Percentiles rank a stretch among this genome's conserved stretches.
Evolutionary conservation across 768 basidiomycete species (phyloP).

Genomic region (Amanita phalloides): DNA sequence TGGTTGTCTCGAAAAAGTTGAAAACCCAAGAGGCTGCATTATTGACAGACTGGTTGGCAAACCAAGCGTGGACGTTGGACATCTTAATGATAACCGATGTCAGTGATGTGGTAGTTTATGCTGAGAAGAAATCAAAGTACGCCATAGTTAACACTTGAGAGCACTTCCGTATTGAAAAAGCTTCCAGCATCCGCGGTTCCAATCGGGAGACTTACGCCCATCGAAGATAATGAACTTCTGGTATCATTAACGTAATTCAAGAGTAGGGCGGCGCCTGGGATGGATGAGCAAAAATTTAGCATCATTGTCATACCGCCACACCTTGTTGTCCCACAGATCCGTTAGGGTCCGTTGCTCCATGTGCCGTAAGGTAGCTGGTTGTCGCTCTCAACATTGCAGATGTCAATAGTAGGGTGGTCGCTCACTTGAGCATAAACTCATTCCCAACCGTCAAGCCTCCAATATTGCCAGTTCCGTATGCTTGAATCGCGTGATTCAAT

Average conservation of each 20-base stretch:
- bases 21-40: slow-evolving; percentile 78
- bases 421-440: slow-evolving; percentile 77
- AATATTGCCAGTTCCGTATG: slow-evolving; percentile 69
- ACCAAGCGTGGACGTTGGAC: slow-evolving; percentile 94
- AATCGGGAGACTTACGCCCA: slow-evolving; percentile 51
- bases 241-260: slow-evolving; percentile 60
- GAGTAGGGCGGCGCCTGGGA: slow-evolving; percentile 47
- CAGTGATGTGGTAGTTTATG: background rate
- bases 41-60: slow-evolving; percentile 63
- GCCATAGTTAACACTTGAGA: slow-evolving; percentile 56
- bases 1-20: slow-evolving; percentile 61
- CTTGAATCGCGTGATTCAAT: slow-evolving; percentile 58
- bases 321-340: slow-evolving; percentile 39
- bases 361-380: slow-evolving; percentile 44
- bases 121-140: slow-evolving; percentile 24
- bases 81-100: slow-evolving; percentile 30
- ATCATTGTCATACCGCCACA: background rate
- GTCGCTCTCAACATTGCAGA: background rate
- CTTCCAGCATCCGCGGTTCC: slow-evolving; percentile 84
- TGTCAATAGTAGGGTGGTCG: slow-evolving; percentile 2
- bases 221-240: slow-evolving; percentile 32
- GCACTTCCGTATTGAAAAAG: slow-evolving; percentile 64
- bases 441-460: slow-evolving; percentile 85
- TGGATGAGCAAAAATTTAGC: background rate
- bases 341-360: slow-evolving; percentile 44